phyloP scores from a whole-genome alignment of 2,329 filamentous ascomycete species.

The Monosporascus cannonballus region DNA sequence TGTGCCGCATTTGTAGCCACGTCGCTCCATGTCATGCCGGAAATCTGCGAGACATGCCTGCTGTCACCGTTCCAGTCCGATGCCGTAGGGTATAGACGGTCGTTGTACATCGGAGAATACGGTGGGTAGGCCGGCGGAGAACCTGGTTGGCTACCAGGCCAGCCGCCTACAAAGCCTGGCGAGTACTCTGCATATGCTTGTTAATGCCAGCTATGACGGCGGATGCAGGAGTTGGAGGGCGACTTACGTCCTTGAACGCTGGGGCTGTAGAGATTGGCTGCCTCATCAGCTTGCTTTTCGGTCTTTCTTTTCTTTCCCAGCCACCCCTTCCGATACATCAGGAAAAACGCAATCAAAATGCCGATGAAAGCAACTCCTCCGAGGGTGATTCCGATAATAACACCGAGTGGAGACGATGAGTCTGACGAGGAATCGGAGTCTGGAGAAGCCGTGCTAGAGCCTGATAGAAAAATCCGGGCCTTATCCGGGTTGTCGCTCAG shows the following conservation, averaged over 20 bases:
- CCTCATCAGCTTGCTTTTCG: background rate
- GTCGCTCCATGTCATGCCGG: background rate
- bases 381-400: background rate
- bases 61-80: background rate
- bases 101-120: background rate
- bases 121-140: background rate
- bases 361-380: constrained; percentile 17
- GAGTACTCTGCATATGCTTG: background rate
- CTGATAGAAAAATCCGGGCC: constrained; percentile 14
- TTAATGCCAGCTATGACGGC: background rate
- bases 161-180: background rate
- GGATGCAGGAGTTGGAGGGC: background rate
- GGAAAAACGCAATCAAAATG: background rate
- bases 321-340: background rate
- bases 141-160: background rate
- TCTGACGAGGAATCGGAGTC: background rate
- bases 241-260: background rate
- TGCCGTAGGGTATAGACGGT: background rate
- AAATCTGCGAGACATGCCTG: background rate
- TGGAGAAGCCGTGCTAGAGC: constrained; percentile 2
- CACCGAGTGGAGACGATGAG: background rate
- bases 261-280: background rate
- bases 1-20: background rate
- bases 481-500: constrained; percentile 10
- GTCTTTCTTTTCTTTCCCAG: background rate